A percentile compares a stretch with the other conserved stretches of the same genome.
These are phyloP conservation scores for Acacia acuminata DNA, from an alignment of 306 rosid genomes.

Conservation along the genomic window DNA sequence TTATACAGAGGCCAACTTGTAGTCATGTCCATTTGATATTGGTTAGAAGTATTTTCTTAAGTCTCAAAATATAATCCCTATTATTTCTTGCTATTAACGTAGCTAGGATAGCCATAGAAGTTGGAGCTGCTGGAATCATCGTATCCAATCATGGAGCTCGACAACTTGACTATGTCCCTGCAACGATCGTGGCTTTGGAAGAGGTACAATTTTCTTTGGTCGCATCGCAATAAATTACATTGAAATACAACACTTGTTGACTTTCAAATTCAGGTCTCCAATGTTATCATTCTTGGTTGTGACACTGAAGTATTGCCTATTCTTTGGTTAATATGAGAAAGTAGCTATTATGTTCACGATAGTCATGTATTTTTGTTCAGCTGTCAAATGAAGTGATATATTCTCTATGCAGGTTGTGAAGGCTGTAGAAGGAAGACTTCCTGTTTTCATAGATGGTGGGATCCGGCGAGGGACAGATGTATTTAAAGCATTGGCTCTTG, in stretches of 20 bases:
- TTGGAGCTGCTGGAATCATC: slow-evolving; percentile 84
- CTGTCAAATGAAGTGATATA: neutral
- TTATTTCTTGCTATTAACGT: slow-evolving; percentile 23
- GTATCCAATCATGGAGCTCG: slow-evolving; percentile 99
- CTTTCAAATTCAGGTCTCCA: neutral
- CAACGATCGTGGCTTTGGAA: slow-evolving; percentile 85
- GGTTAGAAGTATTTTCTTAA: slow-evolving; percentile 2
- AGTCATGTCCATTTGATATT: slow-evolving; percentile 12
- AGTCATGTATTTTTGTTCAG: neutral
- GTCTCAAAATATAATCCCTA: neutral
- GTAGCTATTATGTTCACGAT: neutral
- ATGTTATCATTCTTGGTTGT: neutral
- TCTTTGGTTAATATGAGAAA: neutral
- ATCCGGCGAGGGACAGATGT: slow-evolving; percentile 92
- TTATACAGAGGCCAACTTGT: neutral
- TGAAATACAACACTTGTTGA: no score
- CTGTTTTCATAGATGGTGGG: slow-evolving; percentile 93
- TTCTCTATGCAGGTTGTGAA: slow-evolving; percentile 63
- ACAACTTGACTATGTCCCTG: slow-evolving; percentile 95
- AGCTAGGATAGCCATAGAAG: slow-evolving; percentile 78
- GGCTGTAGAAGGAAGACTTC: slow-evolving; percentile 82
- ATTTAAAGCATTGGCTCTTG: slow-evolving; percentile 93
- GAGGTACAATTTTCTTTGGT: slow-evolving; percentile 54
- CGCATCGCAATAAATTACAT: neutral
- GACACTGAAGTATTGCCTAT: neutral